A percentile compares a stretch with the other conserved stretches of the same genome.
Evolutionary conservation across 140 eudicot genomes (phyloP).

Genomic region (Bidens hawaiensis): DNA sequence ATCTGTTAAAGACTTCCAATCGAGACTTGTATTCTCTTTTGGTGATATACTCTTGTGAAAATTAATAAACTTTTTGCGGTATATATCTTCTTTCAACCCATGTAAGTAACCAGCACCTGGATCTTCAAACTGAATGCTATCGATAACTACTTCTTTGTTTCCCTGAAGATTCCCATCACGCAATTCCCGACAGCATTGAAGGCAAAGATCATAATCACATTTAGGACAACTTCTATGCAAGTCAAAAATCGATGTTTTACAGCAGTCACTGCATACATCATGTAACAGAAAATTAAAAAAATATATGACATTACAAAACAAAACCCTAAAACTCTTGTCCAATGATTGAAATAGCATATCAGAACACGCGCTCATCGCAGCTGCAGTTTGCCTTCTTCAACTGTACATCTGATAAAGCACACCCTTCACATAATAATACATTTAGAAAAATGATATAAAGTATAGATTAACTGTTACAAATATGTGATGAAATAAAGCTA

Average conservation of each 20-base stretch:
- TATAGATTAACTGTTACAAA: no score
- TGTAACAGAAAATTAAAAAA: no score
- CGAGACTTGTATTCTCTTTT: conserved; percentile 8
- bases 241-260: conserved; percentile 43
- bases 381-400: no score
- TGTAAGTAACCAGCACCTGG: conserved; percentile 24
- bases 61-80: conserved; percentile 6
- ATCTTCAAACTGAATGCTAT: conserved; percentile 21
- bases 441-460: no score
- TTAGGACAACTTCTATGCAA: conserved; percentile 40
- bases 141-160: conserved; percentile 21
- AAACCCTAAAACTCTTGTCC: no score
- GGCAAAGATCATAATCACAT: conserved; percentile 42
- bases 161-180: conserved; percentile 34
- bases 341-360: no score
- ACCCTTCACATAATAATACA: no score
- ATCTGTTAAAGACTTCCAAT: conserved; percentile 50
- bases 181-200: conserved; percentile 44
- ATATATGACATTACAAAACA: no score
- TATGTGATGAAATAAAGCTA: no score
- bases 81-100: conserved; percentile 13
- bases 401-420: no score
- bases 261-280: no score
- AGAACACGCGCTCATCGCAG: no score
- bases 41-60: not conserved